Evolutionary conservation across 257 asterid genomes (phyloP), one percentile per base, ranked within the genome.

Genomic region (Fraxinus cuspidata): DNA sequence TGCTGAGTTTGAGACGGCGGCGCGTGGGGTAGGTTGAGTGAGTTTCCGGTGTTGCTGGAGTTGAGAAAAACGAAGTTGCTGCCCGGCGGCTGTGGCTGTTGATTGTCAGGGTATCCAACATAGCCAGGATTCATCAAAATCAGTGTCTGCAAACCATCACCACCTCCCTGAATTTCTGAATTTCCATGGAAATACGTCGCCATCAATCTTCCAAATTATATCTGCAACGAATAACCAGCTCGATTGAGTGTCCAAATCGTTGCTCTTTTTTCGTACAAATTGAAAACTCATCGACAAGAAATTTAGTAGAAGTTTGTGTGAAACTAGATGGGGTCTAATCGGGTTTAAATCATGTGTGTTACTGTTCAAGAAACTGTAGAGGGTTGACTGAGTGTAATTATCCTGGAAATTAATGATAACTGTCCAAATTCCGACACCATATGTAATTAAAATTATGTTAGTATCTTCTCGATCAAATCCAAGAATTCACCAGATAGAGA

Each of bases 121-220:
- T 90, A 95, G 12, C 93, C 87, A 5, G 98, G 98, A 65, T 95
- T 95, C 99, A 95, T 95, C 66, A 95, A 87, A 76, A 95, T 89
- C 85, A 95, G 81, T 37, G 99, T 95, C 74, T 95, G 99, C 38
- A 95, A 81, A 0, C 98, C 98, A 56, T 95, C 98, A 44, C 90
- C 92, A 11, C 83, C 83, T 58, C 89, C 89, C 82, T 88, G 94
- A 67, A 92, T 86, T 75, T 93, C 98, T 1, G 98, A 90, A 79
- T 90, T 93, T 60, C 93, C 96, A 81, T 93, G 94, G 80, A 85
- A 95, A 86, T 93, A 95, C 64, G 96, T 82, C 86, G 93, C 96
- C 99, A 95, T 95, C 79, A 84, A 73, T 78, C 28, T 68, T 74
- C 38, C 15, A 63, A 69, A 73, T 21, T 21, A 18, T 8, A 23